Conservation (phyloP, 2,329 filamentous ascomycete genomes). For the Fusarium sp. region DNA sequence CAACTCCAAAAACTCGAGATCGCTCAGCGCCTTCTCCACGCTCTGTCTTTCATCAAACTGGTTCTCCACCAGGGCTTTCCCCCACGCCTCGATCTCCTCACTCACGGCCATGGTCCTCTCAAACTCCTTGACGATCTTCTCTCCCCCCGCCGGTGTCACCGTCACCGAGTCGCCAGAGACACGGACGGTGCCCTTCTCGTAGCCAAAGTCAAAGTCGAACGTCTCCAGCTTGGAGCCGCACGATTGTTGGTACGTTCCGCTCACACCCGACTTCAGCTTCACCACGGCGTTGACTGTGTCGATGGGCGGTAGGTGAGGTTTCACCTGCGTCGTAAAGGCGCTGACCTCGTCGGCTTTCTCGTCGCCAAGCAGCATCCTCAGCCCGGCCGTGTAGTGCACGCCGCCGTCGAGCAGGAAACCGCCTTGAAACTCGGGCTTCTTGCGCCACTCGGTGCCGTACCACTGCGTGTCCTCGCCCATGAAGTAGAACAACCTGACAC, state of each 20-base stretch:
- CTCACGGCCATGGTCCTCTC: conserved; percentile 68
- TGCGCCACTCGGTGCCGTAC: conserved; percentile 74
- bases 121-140: conserved; percentile 59
- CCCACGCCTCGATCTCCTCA: conserved; percentile 75
- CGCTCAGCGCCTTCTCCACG: conserved; percentile 71
- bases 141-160: conserved; percentile 55
- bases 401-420: conserved; percentile 84
- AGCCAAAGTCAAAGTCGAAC: conserved; percentile 71
- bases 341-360: conserved; percentile 63
- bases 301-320: conserved; percentile 73
- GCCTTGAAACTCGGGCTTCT: conserved; percentile 79
- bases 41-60: conserved; percentile 66
- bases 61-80: conserved; percentile 65
- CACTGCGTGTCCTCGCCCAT: conserved; percentile 61
- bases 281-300: conserved; percentile 77
- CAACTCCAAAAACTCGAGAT: conserved; percentile 72
- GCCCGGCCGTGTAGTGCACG: conserved; percentile 78
- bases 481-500: conserved; percentile 55
- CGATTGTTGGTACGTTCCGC: conserved; percentile 71
- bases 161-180: conserved; percentile 63
- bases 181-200: conserved; percentile 70
- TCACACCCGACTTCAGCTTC: conserved; percentile 67
- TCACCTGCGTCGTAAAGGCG: conserved; percentile 70
- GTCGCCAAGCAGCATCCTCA: conserved; percentile 70
- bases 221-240: conserved; percentile 70